Percentiles rank a stretch among this genome's conserved stretches.
phyloP scores from a whole-genome alignment of 2,329 filamentous ascomycete genomes.

The Metarhizium rileyi region DNA sequence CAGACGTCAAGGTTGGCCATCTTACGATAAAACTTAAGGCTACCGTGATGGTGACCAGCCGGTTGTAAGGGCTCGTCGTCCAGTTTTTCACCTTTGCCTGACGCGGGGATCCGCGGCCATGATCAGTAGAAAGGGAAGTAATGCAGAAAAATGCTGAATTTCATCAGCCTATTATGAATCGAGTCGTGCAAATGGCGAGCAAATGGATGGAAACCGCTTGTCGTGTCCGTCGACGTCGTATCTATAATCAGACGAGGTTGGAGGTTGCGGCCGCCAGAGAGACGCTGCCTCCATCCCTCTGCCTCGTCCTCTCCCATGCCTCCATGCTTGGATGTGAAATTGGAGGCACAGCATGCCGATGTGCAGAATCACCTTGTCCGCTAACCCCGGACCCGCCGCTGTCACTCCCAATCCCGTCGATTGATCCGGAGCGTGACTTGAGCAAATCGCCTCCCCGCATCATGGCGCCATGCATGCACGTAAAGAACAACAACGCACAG shows the following conservation, averaged over 20 bases:
- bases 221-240: too few species aligned
- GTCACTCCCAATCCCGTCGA: too few species aligned
- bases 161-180: background rate
- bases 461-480: background rate
- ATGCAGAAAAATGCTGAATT: too few species aligned
- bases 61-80: constrained; percentile 22
- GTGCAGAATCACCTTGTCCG: constrained; percentile 5
- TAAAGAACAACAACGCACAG: too few species aligned
- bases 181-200: too few species aligned
- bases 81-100: background rate
- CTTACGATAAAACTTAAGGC: constrained; percentile 24
- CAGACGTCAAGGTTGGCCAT: background rate
- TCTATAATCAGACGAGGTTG: too few species aligned
- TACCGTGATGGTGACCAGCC: constrained; percentile 25
- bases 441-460: background rate
- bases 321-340: background rate
- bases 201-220: too few species aligned
- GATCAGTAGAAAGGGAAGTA: background rate
- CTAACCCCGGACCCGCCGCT: background rate
- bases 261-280: too few species aligned
- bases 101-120: background rate
- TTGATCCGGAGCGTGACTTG: constrained; percentile 9
- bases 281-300: too few species aligned
- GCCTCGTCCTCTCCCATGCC: too few species aligned
- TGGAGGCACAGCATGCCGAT: background rate